Conservation (phyloP, 192 early-diverging fungal genomes). For the Mortierella antarctica region DNA sequence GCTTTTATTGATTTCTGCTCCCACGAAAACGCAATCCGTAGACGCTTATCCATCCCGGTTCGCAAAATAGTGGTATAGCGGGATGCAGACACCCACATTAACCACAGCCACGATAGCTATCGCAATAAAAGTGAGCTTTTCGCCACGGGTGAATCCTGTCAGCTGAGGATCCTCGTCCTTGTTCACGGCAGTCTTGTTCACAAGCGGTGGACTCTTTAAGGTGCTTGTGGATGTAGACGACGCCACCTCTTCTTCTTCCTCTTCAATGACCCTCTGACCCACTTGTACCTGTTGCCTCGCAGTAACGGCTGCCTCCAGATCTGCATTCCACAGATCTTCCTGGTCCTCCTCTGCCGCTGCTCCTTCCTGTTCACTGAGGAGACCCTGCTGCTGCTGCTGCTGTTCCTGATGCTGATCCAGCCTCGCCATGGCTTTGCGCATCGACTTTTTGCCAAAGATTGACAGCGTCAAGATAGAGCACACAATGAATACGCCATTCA, state of each 20-base stretch:
- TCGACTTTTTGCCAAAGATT: constrained; percentile 56
- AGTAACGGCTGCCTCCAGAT: not conserved
- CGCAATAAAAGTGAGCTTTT: constrained; percentile 39
- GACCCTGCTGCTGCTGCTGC: not conserved
- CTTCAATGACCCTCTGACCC: not conserved
- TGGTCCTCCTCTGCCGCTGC: not conserved
- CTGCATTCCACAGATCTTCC: not conserved
- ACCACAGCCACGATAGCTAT: constrained; percentile 31
- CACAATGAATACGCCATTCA: constrained; percentile 54
- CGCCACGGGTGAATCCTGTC: constrained; percentile 48
- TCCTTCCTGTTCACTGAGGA: not conserved
- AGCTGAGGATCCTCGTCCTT: not conserved
- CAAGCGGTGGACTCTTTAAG: too few relatives aligned
- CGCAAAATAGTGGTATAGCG: constrained; percentile 47
- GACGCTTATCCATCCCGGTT: constrained; percentile 13
- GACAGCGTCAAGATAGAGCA: constrained; percentile 56
- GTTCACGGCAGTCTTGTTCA: too few relatives aligned
- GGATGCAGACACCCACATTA: constrained; percentile 48
- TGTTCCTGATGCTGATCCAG: constrained; percentile 34
- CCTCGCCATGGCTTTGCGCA: constrained; percentile 52
- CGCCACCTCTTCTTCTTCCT: too few relatives aligned
- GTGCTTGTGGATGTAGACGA: too few relatives aligned
- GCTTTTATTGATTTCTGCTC: too few relatives aligned
- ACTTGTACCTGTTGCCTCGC: not conserved
- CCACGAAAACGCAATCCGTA: too few relatives aligned